These are phyloP conservation scores for Nothophaeocryptopus gaeumannii DNA, from an alignment of 2,329 filamentous ascomycete species.

Conservation along the genomic window DNA sequence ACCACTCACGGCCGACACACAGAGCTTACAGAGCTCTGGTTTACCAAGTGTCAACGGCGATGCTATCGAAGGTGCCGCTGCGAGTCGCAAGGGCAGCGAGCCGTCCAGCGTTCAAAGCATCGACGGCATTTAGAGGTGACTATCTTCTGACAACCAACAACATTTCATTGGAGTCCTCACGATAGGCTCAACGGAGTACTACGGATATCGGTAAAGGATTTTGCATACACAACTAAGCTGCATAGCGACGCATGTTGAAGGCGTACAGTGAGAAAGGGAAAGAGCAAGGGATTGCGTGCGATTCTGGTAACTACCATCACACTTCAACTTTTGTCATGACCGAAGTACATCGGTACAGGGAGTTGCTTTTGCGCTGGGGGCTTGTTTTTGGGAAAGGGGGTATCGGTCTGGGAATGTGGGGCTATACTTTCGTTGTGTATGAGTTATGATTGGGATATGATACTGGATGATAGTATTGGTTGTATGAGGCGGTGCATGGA, in stretches of 20 bases:
- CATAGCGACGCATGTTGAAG: slow-evolving; percentile 2
- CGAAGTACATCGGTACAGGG: slow-evolving; percentile 9
- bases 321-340: too few species aligned
- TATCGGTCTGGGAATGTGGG: too few species aligned
- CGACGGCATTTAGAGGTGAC: slow-evolving; percentile 17
- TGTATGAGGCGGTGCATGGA: too few species aligned
- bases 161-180: background rate
- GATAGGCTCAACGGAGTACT: too few species aligned
- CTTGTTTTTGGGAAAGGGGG: background rate
- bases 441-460: slow-evolving; percentile 14
- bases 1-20: slow-evolving; percentile 28
- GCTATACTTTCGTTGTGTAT: slow-evolving; percentile 4
- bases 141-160: slow-evolving; percentile 3
- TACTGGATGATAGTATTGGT: background rate
- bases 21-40: slow-evolving; percentile 29
- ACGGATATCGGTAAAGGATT: too few species aligned
- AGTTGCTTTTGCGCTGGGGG: background rate
- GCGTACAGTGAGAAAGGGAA: background rate
- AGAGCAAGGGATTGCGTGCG: background rate
- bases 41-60: slow-evolving; percentile 35
- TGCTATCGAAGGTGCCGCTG: slow-evolving; percentile 34
- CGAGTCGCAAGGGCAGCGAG: slow-evolving; percentile 29
- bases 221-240: background rate
- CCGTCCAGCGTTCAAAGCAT: slow-evolving; percentile 17
- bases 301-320: too few species aligned